Base-by-base conservation (phyloP, 495 filamentous ascomycete species). In the Penicillium mononematosum region DNA sequence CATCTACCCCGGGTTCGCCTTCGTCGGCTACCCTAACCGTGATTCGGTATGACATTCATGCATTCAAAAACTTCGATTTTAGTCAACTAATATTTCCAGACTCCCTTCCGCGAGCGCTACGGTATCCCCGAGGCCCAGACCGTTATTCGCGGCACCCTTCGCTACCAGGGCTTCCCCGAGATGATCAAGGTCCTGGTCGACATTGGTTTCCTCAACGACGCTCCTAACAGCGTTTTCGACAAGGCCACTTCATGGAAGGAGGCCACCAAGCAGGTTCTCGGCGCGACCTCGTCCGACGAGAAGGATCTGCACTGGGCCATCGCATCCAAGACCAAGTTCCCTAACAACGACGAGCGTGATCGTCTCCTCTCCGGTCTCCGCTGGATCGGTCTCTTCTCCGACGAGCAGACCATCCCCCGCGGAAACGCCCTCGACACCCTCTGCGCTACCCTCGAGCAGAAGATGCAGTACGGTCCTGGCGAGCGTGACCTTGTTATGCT, bases 21-120 rank as follows among this genome's bases (percentile, higher is more conserved):
- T 96, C 65, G 91, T 96, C 51, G 92, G 88, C 9, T 98, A 98
- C 72, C 90, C 91, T 11, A 97, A 97, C 83, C 81, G 93, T 53
- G 91, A 97, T 74, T 94, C 89, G 2, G 36, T 39, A 39, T 39
- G 36, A 17, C 7, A 39, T 17, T n/a, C n/a, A 17, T 7, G n/a
- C 36, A 39, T 39, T 17, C 16, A 39, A 17, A 17, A 1, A 17
- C 16, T 39, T 17, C 7, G 7, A 4, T 39, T 39, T 17, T n/a
- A 9, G 36, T n/a, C 36, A 9, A 39, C 36, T 39, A 39, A 39
- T 39, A 6, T 5, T 17, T 17, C 36, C n/a, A 39, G 36, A 91
- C 85, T 0, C 80, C 85, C 17, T 98, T 89, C 83, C 85, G 83
- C 59, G 89, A 95, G 78, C 83, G 88, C 41, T 98, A 97, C 82